Conservation (phyloP, 345 rosid species). For the Noccaea caerulescens region DNA sequence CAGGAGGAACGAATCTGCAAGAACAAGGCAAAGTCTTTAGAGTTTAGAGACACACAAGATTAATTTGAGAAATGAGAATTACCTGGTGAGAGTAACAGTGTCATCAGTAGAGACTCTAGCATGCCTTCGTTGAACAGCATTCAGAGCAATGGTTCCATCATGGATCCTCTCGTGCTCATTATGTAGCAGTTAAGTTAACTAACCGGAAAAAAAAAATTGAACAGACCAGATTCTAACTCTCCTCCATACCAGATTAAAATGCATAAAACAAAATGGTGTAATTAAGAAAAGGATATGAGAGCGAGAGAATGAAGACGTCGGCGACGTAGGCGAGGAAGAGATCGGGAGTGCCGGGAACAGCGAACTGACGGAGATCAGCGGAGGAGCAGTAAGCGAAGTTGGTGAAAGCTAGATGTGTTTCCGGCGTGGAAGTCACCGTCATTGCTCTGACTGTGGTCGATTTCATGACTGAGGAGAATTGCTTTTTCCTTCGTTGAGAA, state of each 20-base stretch:
- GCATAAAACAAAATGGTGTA: too few species aligned
- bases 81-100: slow-evolving; percentile 70
- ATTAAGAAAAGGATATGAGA: slow-evolving; percentile 64
- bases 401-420: slow-evolving; percentile 66
- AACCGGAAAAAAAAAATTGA: neutral
- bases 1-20: slow-evolving; percentile 80
- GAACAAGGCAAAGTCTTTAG: neutral
- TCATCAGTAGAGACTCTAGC: slow-evolving; percentile 90
- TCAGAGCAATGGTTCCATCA: slow-evolving; percentile 68
- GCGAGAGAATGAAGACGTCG: slow-evolving; percentile 59
- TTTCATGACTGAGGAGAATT: neutral
- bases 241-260: too few species aligned
- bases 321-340: slow-evolving; percentile 59
- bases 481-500: too few species aligned
- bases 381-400: slow-evolving; percentile 76
- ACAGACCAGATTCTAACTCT: too few species aligned
- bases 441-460: slow-evolving; percentile 30
- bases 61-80: slow-evolving; percentile 1
- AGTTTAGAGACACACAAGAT: neutral
- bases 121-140: slow-evolving; percentile 85
- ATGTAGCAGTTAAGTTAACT: slow-evolving; percentile 58
- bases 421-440: slow-evolving; percentile 69
- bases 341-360: slow-evolving; percentile 64
- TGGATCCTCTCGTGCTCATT: slow-evolving; percentile 75
- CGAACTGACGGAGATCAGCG: slow-evolving; percentile 65